Conservation (phyloP, 306 rosid genomes). For the Quercus aquifolioides region DNA sequence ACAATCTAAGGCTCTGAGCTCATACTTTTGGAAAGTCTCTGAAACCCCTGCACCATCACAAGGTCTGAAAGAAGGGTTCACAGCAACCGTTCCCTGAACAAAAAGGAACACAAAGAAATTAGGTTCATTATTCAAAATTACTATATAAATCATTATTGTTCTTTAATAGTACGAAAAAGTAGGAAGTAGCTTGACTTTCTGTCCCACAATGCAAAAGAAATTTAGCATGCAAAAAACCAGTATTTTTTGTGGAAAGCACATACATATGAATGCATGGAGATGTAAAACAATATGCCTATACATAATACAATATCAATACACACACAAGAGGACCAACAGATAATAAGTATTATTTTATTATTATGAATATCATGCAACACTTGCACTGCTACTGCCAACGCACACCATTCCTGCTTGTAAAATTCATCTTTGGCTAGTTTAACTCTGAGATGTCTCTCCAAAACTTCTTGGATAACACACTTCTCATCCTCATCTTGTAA, state of each 20-base stretch:
- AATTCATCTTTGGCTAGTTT: constrained; percentile 38
- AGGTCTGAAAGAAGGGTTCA: constrained; percentile 29
- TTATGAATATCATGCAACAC: neutral
- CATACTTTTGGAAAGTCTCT: constrained; percentile 17
- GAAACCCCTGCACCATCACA: constrained; percentile 30
- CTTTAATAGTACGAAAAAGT: neutral
- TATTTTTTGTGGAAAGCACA: neutral
- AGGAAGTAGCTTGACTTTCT: neutral
- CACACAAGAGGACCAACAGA: neutral
- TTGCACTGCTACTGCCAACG: neutral
- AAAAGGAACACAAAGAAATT: neutral
- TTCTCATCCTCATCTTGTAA: constrained; percentile 68
- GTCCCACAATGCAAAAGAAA: neutral
- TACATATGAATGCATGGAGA: neutral
- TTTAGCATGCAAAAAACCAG: neutral
- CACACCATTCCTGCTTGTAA: constrained; percentile 56
- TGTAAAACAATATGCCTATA: neutral
- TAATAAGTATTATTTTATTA: neutral
- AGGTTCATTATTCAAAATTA: neutral
- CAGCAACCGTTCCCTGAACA: constrained; percentile 35
- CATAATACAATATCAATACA: neutral
- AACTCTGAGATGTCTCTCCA: constrained; percentile 51
- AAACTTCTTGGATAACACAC: constrained; percentile 53
- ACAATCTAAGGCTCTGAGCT: no score
- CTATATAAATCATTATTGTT: neutral